A percentile compares a stretch with the other conserved stretches of the same genome.
Conservation (phyloP, 2,329 filamentous ascomycete species). For the Alternaria viburni region DNA sequence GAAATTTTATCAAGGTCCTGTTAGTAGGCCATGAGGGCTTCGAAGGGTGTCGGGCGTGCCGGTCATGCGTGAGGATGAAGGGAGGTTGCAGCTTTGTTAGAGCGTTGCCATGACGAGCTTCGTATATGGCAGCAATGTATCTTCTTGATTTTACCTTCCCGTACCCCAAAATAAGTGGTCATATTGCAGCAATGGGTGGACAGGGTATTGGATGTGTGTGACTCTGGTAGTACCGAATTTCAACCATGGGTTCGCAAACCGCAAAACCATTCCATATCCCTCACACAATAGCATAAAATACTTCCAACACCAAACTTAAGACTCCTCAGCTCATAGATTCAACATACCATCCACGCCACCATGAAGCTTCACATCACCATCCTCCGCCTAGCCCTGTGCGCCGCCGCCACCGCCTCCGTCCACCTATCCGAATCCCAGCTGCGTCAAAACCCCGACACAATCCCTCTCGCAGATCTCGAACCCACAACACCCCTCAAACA, state of each 20-base stretch:
- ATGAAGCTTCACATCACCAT: not conserved
- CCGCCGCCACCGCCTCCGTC: not conserved
- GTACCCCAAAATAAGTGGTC: not conserved
- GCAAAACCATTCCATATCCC: not conserved
- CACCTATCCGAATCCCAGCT: not conserved
- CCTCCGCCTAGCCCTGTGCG: not conserved
- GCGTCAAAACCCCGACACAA: not conserved
- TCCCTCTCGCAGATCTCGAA: not conserved
- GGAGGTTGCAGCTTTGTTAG: not conserved
- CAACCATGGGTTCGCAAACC: not conserved
- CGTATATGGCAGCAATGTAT: not conserved
- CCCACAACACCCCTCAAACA: not conserved
- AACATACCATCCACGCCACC: not conserved
- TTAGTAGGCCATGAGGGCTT: not conserved
- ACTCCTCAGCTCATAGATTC: not conserved
- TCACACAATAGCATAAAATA: rapidly evolving
- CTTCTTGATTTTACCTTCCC: not conserved
- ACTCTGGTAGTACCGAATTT: not conserved
- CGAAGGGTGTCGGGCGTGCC: not conserved
- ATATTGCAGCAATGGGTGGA: not conserved
- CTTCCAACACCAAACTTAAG: not conserved
- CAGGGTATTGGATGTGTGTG: not conserved
- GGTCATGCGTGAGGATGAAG: not conserved
- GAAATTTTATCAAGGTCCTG: conserved; percentile 19
- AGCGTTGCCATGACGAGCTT: not conserved